phyloP scores from a whole-genome alignment of 208 protist genomes.

The Trypanosoma conorhini region DNA sequence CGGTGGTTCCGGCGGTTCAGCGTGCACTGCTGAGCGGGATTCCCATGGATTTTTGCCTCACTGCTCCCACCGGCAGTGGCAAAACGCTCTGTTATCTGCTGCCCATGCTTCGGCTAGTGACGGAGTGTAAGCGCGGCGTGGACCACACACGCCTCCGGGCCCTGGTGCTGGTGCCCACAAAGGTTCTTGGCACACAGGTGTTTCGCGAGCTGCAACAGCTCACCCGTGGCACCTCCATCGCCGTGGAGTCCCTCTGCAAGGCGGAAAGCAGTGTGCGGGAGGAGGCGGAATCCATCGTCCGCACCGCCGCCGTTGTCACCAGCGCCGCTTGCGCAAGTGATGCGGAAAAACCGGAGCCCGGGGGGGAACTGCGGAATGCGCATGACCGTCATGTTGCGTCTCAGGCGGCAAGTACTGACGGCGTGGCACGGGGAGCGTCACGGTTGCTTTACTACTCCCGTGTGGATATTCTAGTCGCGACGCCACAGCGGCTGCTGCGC shows the following conservation, averaged over 20 bases:
- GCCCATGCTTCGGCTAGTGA: conserved; percentile 67
- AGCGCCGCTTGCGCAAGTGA: not conserved
- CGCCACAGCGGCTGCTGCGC: conserved; percentile 77
- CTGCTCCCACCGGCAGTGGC: conserved; percentile 88
- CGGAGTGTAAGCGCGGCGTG: conserved; percentile 53
- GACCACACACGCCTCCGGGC: conserved; percentile 68
- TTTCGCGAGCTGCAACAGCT: conserved; percentile 62
- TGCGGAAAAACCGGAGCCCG: not conserved
- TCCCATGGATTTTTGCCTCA: conserved; percentile 88
- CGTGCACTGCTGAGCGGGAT: conserved; percentile 69
- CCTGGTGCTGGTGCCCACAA: conserved; percentile 84
- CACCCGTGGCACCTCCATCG: conserved; percentile 67
- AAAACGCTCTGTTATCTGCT: conserved; percentile 92
- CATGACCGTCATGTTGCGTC: not conserved
- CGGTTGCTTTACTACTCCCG: conserved; percentile 59
- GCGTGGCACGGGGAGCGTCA: not conserved
- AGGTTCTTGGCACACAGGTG: conserved; percentile 81
- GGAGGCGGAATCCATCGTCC: conserved; percentile 57
- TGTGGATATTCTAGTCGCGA: conserved; percentile 81
- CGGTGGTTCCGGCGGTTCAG: conserved; percentile 67
- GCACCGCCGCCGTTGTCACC: conserved; percentile 33
- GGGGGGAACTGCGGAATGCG: not conserved
- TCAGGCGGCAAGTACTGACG: not conserved
- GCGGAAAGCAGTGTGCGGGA: conserved; percentile 41
- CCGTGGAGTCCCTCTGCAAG: conserved; percentile 56